Evolutionary conservation across 148 eudicot species (phyloP).

Genomic region (Rhododendron henanense): DNA sequence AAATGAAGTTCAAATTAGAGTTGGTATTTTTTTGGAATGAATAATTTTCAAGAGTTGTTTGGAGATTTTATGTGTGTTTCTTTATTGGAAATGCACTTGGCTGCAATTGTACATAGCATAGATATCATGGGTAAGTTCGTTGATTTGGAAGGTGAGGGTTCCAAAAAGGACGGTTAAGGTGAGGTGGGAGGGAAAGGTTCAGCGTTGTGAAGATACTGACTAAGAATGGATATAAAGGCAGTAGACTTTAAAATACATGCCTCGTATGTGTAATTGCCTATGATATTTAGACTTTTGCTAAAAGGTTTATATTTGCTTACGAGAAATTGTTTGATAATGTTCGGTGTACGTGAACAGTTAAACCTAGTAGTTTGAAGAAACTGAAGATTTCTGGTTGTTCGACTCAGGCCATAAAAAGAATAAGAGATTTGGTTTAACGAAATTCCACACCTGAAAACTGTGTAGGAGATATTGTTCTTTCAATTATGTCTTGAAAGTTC

Average conservation of each 20-base stretch:
- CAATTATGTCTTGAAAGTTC: background rate
- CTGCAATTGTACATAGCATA: background rate
- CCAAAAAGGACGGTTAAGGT: background rate
- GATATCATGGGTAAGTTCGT: background rate
- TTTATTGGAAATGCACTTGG: background rate
- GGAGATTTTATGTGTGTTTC: background rate
- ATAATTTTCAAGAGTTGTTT: background rate
- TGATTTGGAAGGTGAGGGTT: background rate
- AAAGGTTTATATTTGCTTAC: background rate
- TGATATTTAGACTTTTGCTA: background rate
- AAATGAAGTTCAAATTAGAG: background rate
- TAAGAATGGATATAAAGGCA: background rate
- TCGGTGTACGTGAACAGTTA: background rate
- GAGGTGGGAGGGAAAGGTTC: background rate
- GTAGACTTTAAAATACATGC: background rate
- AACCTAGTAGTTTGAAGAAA: background rate
- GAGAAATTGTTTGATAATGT: background rate
- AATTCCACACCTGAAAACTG: background rate
- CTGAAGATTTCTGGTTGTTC: background rate
- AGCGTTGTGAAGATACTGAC: background rate
- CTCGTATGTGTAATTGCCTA: background rate
- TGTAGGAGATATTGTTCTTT: background rate
- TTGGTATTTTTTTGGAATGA: background rate
- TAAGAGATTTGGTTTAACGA: background rate
- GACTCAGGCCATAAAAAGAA: background rate